Evolutionary conservation across 352 stramenopile species (phyloP), one percentile per base, ranked within the genome.

Genomic region (Phytophthora melonis): DNA sequence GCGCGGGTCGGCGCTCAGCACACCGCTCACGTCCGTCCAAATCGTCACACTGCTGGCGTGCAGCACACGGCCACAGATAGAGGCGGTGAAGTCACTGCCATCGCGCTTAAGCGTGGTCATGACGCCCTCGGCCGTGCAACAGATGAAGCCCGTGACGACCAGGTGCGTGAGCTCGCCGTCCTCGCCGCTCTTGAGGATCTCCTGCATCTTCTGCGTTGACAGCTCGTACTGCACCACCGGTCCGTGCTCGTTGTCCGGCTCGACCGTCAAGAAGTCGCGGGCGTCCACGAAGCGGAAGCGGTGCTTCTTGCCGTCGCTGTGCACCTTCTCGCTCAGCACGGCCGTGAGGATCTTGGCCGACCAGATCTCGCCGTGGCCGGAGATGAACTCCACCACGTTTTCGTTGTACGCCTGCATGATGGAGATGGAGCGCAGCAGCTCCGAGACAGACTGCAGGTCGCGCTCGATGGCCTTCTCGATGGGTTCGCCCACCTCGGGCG

Each of bases 71-170:
- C 95, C 97, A 78, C 98, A 99, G 74, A 99, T 99, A 9, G 96
- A 97, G n/a, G 97, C 97, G 3, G 93, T 98, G 79, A 98, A 99
- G 80, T 99, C 97, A n/a, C 92, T 98, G 49, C 97, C 97, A 82
- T 98, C 95, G 58, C 97, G 87, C 84, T 99, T 97, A 25, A 99
- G 90, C 49, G 97, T 99, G 5, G 93, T 98, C 68, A 98, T 93
- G n/a, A 99, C 94, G 41, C 97, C 97, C 32, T 99, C 88, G 9
- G 81, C 89, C 32, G 97, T 99, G 75, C 91, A 97, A 59, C 97
- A 98, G 66, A 99, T 98, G 79, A 98, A 99, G 21, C 98, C 98
- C 16, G 98, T 99, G 75, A 99, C 91, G 6, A 99, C 94, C 27
- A 99, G 61, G 64, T 96, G 85, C 66, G 87, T 95, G 36, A 79